phyloP scores from a whole-genome alignment of 2,329 filamentous ascomycete genomes.

The Talaromyces pinophilus region DNA sequence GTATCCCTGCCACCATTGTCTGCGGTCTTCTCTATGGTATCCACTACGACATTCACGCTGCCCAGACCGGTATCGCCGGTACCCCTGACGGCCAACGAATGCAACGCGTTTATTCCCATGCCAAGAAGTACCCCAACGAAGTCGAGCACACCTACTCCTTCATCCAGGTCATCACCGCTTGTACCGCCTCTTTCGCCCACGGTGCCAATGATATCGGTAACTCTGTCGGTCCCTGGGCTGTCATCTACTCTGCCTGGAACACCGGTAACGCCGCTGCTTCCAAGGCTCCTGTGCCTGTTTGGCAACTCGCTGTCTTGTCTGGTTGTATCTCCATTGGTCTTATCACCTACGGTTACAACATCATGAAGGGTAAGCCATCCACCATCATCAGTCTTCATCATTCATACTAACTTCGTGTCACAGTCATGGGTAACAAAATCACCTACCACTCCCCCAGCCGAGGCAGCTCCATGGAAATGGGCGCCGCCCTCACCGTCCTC shows the following conservation, averaged over 20 bases:
- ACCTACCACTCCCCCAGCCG: constrained; percentile 66
- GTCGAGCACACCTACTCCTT: constrained; percentile 64
- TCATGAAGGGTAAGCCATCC: constrained; percentile 69
- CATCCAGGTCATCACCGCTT: constrained; percentile 56
- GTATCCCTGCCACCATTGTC: constrained; percentile 68
- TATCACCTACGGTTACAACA: constrained; percentile 77
- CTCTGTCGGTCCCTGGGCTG: constrained; percentile 69
- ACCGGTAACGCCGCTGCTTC: constrained; percentile 58
- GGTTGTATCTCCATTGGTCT: constrained; percentile 51
- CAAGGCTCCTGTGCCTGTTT: constrained; percentile 68
- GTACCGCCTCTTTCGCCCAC: constrained; percentile 58
- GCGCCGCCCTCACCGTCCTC: constrained; percentile 73
- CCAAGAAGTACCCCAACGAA: constrained; percentile 68
- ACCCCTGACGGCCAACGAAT: constrained; percentile 65
- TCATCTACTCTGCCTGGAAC: constrained; percentile 67
- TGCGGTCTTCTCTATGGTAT: constrained; percentile 69
- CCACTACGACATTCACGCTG: constrained; percentile 79
- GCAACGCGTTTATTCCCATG: constrained; percentile 47
- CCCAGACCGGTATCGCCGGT: constrained; percentile 68
- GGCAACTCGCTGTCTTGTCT: constrained; percentile 49
- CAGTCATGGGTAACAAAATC: constrained; percentile 79
- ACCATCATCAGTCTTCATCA: not conserved
- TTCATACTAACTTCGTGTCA: constrained; percentile 24
- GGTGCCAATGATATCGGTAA: constrained; percentile 77
- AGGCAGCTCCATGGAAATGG: constrained; percentile 75